Percentiles rank a stretch among this genome's conserved stretches.
Conservation (phyloP, 1,139 yeast genomes). For the Geotrichum reessii region DNA sequence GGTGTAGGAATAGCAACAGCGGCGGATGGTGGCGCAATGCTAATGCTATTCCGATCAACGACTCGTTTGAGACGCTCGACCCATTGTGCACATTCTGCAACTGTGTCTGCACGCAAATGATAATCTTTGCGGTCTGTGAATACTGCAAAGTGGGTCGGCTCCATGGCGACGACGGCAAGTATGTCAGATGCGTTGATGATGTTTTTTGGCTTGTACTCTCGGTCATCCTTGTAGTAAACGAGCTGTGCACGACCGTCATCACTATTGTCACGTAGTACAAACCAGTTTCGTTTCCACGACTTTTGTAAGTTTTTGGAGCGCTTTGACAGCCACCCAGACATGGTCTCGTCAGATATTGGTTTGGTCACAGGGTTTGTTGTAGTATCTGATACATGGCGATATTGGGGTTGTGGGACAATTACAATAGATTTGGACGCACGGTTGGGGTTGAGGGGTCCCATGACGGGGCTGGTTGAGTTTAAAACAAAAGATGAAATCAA, state of each 20-base stretch:
- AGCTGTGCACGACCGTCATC: slow-evolving; percentile 40
- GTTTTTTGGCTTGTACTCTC: slow-evolving; percentile 51
- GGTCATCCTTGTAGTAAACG: slow-evolving; percentile 52
- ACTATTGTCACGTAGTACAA: slow-evolving; percentile 48
- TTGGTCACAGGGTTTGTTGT: neutral
- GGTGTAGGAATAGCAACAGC: neutral
- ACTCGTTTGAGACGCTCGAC: slow-evolving; percentile 21
- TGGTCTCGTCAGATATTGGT: slow-evolving; percentile 15
- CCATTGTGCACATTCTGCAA: slow-evolving; percentile 42
- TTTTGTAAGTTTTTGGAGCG: slow-evolving; percentile 27
- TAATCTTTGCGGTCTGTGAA: slow-evolving; percentile 41
- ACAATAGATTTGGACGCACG: neutral
- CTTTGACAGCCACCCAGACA: slow-evolving; percentile 35
- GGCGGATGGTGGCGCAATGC: neutral
- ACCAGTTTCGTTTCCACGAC: slow-evolving; percentile 52
- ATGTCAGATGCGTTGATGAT: slow-evolving; percentile 42
- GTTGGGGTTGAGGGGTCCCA: neutral
- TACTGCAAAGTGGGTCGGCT: slow-evolving; percentile 38
- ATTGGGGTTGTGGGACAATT: slow-evolving; percentile 7
- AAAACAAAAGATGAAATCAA: neutral
- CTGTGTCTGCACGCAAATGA: slow-evolving; percentile 42
- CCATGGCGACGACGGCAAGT: slow-evolving; percentile 35
- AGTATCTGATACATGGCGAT: neutral
- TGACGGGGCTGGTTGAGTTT: neutral
- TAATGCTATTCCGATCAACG: slow-evolving; percentile 30